These are phyloP conservation scores for Fusarium neocosmosporiellum DNA, from an alignment of 2,329 filamentous ascomycete species.

Conservation along the genomic window DNA sequence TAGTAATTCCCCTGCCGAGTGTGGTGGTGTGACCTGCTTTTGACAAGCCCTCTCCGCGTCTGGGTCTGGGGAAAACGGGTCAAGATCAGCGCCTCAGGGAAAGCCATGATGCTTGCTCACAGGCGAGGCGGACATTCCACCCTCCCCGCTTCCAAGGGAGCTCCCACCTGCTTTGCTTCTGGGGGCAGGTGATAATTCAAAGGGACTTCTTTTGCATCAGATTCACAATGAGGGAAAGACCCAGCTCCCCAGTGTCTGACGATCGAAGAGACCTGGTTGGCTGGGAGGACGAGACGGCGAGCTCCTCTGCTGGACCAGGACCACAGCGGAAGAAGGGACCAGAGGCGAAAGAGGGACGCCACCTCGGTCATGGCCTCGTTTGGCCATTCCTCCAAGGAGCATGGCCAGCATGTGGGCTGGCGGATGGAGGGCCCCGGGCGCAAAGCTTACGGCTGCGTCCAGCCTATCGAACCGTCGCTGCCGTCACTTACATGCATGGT, in stretches of 20 bases:
- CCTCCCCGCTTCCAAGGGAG: neutral
- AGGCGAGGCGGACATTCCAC: slow-evolving; percentile 7
- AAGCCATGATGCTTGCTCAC: slow-evolving; percentile 32
- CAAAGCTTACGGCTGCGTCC: slow-evolving; percentile 25
- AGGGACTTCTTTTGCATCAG: neutral
- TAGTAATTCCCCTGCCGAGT: slow-evolving; percentile 37
- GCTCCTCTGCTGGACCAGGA: neutral
- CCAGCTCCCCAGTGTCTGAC: neutral
- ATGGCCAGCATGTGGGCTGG: slow-evolving; percentile 30
- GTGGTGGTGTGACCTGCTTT: slow-evolving; percentile 34
- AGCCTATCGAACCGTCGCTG: slow-evolving; percentile 17
- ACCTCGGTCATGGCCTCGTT: slow-evolving; percentile 33
- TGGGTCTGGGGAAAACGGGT: neutral
- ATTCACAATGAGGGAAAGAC: neutral
- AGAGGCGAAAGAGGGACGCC: slow-evolving; percentile 24
- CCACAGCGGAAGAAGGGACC: neutral
- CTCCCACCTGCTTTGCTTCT: neutral
- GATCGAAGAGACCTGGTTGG: slow-evolving; percentile 34
- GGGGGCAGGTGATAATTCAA: neutral
- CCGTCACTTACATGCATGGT: slow-evolving; percentile 4
- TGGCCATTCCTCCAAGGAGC: slow-evolving; percentile 26
- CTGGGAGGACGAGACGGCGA: neutral
- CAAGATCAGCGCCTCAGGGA: slow-evolving; percentile 25
- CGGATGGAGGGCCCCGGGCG: slow-evolving; percentile 10
- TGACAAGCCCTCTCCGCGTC: slow-evolving; percentile 27